These are phyloP conservation scores for Debaryomycetaceae sp. DNA, from an alignment of 1,139 yeast genomes.

Conservation along the genomic window DNA sequence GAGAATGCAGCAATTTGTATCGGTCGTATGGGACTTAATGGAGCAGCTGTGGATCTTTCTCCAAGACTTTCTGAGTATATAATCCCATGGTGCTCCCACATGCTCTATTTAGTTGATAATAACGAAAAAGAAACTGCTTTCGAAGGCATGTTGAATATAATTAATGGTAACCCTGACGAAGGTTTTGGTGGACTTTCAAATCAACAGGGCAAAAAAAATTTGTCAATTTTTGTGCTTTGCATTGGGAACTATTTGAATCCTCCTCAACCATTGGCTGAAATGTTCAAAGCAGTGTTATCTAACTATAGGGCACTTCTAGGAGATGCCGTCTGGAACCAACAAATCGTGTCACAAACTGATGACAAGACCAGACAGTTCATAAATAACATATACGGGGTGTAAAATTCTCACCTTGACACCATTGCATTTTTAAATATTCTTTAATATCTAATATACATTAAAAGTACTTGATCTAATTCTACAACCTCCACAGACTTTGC, in stretches of 20 bases:
- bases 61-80: constrained; percentile 58
- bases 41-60: constrained; percentile 55
- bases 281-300: constrained; percentile 41
- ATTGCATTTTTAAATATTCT: background rate
- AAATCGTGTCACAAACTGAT: constrained; percentile 32
- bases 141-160: constrained; percentile 67
- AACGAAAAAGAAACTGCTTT: constrained; percentile 80
- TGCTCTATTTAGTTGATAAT: constrained; percentile 65
- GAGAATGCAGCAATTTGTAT: constrained; percentile 92
- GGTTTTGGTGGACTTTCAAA: constrained; percentile 53
- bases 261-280: constrained; percentile 39
- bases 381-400: constrained; percentile 16
- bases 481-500: no score
- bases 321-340: constrained; percentile 29
- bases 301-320: constrained; percentile 54
- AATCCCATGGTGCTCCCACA: constrained; percentile 63
- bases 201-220: constrained; percentile 43
- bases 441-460: background rate
- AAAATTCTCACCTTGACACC: background rate
- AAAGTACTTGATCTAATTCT: no score
- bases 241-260: constrained; percentile 61
- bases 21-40: constrained; percentile 78
- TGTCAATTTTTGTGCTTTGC: constrained; percentile 59
- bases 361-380: constrained; percentile 25
- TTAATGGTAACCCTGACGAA: constrained; percentile 60